Evolutionary conservation across 805 yeast species (phyloP), one percentile per base, ranked within the genome.

Genomic region (Teunomyces tritomae): DNA sequence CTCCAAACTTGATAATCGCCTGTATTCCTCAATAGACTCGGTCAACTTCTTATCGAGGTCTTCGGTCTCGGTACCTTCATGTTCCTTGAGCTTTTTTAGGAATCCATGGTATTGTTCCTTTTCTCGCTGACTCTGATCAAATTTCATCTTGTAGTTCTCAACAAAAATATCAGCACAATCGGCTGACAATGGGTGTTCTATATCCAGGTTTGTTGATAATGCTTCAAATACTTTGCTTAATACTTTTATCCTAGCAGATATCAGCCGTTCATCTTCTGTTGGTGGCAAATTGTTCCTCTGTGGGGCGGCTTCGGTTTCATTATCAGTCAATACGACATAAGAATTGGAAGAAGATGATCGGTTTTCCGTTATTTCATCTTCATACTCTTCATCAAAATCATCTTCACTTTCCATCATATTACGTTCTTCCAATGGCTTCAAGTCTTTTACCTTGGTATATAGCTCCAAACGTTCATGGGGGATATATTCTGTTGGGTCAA

Each of bases 161-260:
- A 86, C 71, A 24, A 92, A 65, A 16, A 76, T 62, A 37, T 77
- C 80, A 5, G 94, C 86, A 64, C 99, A 94, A 39, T 91, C 97
- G 20, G 76, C 76, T 57, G 98, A 92, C 11, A 94, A 81, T 0
- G 99, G 99, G 58, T 71, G 76, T 53, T 89, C 95, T 11, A 92
- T 76, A 50, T 85, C 89, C 44, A 85, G 84, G 51, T 86, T 84
- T 10, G 54, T 54, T 0, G 94, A 84, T 5, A 92, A 65, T 1
- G 87, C 73, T 52, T 85, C 84, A 62, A 89, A 90, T 1, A 92
- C 77, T 33, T 79, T 80, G 2, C 80, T 81, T 29, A 89, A 62
- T 0, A 82, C 74, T 40, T 76, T 75, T 17, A 82, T 64, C 39
- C 83, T 66, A 4, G 71, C 67, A 0, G 86, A 78, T 2, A 82